These are phyloP conservation scores for Euphorbia tirucalli DNA, from an alignment of 345 rosid species.

Conservation along the genomic window DNA sequence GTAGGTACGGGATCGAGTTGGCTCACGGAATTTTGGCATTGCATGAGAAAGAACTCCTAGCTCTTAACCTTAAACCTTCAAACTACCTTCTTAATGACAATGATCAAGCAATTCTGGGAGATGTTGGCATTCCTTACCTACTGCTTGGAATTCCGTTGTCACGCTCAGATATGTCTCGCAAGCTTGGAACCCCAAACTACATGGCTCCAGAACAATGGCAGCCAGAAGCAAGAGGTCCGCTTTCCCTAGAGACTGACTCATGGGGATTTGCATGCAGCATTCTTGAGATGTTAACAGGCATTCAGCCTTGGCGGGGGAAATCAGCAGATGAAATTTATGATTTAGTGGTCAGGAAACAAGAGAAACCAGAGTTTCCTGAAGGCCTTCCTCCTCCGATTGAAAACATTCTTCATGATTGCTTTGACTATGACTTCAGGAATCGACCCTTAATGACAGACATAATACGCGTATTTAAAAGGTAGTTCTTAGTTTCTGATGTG, in stretches of 20 bases:
- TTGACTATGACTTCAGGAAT: slow-evolving; percentile 77
- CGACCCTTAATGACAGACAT: slow-evolving; percentile 90
- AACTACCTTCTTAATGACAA: slow-evolving; percentile 70
- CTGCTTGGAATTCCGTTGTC: slow-evolving; percentile 68
- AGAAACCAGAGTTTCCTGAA: slow-evolving; percentile 59
- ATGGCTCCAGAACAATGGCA: slow-evolving; percentile 99
- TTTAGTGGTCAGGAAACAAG: slow-evolving; percentile 70
- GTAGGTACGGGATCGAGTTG: slow-evolving; percentile 72
- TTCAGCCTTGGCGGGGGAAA: slow-evolving; percentile 77
- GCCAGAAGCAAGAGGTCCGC: slow-evolving; percentile 81
- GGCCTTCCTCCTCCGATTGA: slow-evolving; percentile 73
- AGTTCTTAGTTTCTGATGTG: slow-evolving; percentile 2
- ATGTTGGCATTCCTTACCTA: slow-evolving; percentile 72
- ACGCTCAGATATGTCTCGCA: slow-evolving; percentile 55
- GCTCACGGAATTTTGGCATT: slow-evolving; percentile 64
- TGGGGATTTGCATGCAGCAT: slow-evolving; percentile 97
- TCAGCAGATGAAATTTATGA: slow-evolving; percentile 59
- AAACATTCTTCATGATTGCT: slow-evolving; percentile 78
- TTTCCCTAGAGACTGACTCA: slow-evolving; percentile 83
- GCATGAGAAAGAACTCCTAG: slow-evolving; percentile 64
- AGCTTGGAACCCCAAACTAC: slow-evolving; percentile 88
- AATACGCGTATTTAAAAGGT: slow-evolving; percentile 64
- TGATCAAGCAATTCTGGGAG: slow-evolving; percentile 71
- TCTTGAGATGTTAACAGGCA: slow-evolving; percentile 88
- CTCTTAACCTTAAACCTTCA: slow-evolving; percentile 78